Evolutionary conservation across 1,284 basidiomycete genomes (phyloP).

Genomic region (Sporisorium iseilematis-ciliati): DNA sequence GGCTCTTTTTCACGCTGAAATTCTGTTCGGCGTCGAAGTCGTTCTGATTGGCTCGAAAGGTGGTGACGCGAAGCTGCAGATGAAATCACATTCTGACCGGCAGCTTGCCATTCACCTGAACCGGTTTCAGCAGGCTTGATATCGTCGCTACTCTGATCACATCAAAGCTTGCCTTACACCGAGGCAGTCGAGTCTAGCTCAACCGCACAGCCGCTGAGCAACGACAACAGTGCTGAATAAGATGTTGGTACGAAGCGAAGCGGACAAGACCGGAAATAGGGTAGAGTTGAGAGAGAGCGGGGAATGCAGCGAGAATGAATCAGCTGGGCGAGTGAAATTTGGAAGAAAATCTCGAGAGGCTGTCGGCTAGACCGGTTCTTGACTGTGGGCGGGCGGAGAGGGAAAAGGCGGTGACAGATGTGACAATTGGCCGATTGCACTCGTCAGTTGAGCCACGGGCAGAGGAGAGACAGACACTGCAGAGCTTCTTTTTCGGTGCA

Average conservation of each 20-base stretch:
- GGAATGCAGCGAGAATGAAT: conserved; percentile 10
- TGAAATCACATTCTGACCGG: not conserved
- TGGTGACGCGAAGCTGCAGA: conserved; percentile 26
- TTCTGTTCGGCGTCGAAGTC: too few species aligned
- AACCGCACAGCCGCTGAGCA: not conserved
- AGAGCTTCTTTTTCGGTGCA: too few species aligned
- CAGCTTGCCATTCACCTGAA: not conserved
- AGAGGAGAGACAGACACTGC: too few species aligned
- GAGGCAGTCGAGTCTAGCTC: too few species aligned
- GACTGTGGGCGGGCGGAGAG: too few species aligned
- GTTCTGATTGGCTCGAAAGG: conserved; percentile 22
- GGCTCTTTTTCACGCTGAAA: too few species aligned
- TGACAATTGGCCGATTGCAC: conserved; percentile 6
- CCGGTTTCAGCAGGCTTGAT: conserved; percentile 2
- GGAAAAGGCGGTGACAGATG: too few species aligned
- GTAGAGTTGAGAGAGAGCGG: not conserved
- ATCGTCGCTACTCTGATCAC: too few species aligned
- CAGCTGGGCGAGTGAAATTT: conserved; percentile 5
- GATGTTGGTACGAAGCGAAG: not conserved
- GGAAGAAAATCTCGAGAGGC: not conserved
- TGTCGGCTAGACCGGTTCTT: conserved; percentile 3
- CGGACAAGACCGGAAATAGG: conserved; percentile 35
- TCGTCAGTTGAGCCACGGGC: not conserved
- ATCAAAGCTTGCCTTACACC: too few species aligned
- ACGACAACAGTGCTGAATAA: not conserved